phyloP scores from a whole-genome alignment of 345 rosid genomes.

The Orychophragmus violaceus region DNA sequence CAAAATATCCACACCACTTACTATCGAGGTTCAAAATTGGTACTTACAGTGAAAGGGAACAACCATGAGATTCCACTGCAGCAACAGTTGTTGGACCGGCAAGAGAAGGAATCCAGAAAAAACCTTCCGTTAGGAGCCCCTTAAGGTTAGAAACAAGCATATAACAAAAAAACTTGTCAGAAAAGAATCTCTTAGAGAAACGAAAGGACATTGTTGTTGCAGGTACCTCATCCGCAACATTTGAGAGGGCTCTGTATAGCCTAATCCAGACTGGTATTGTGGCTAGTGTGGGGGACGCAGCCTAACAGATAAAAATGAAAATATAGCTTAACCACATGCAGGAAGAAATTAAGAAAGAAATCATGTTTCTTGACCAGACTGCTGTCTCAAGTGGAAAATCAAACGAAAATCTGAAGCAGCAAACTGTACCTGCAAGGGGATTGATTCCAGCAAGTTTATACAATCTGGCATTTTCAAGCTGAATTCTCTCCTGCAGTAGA shows the following conservation, averaged over 20 bases:
- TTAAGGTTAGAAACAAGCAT: conserved; percentile 26
- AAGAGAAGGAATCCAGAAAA: conserved; percentile 97
- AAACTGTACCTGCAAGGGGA: conserved; percentile 72
- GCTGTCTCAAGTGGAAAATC: background rate
- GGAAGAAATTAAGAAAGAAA: background rate
- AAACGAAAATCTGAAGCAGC: background rate
- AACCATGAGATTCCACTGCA: conserved; percentile 91
- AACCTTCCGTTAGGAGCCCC: conserved; percentile 98
- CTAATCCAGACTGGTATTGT: conserved; percentile 99
- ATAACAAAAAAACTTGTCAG: conserved; percentile 14
- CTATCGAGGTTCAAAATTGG: background rate
- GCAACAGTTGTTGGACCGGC: conserved; percentile 92
- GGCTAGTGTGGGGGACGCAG: conserved; percentile 91
- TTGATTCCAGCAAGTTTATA: conserved; percentile 90
- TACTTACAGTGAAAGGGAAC: conserved; percentile 78
- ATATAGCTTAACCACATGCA: background rate
- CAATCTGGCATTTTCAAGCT: conserved; percentile 88
- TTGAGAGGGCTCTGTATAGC: conserved; percentile 93
- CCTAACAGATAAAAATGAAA: conserved; percentile 37
- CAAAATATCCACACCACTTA: background rate
- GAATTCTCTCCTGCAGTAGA: conserved; percentile 76
- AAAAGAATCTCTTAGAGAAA: background rate
- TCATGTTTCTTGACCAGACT: background rate
- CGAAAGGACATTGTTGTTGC: background rate
- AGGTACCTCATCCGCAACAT: conserved; percentile 87